Percentiles rank a stretch among this genome's conserved stretches.
Conservation (phyloP, 176 grass and related monocot genomes). For the Oryza punctata region DNA sequence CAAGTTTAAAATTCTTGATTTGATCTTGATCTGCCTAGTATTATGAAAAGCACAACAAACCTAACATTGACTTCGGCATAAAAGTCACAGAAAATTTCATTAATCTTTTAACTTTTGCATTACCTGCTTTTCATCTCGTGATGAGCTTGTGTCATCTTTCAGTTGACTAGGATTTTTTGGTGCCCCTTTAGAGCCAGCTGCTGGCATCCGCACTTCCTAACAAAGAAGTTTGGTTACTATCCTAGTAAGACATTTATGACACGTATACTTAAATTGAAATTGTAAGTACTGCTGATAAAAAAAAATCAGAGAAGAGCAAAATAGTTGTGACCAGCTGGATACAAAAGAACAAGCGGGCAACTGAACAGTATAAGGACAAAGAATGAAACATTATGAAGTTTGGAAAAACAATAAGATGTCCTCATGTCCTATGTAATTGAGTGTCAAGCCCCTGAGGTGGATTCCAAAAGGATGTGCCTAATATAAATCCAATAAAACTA, state of each 20-base stretch:
- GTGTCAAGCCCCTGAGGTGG: not conserved
- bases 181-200: constrained; percentile 80
- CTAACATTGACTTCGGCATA: not conserved
- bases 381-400: not conserved
- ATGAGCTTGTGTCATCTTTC: constrained; percentile 86
- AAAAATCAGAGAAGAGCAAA: constrained; percentile 14
- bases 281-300: not conserved
- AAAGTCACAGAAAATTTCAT: constrained; percentile 2
- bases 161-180: constrained; percentile 83
- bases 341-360: not conserved
- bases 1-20: constrained; percentile 10
- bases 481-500: not conserved
- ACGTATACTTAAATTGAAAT: constrained; percentile 1
- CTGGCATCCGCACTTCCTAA: constrained; percentile 93
- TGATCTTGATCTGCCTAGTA: not conserved
- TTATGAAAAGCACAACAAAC: not conserved
- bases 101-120: constrained; percentile 5
- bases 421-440: not conserved
- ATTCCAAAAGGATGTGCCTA: not conserved
- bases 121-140: constrained; percentile 91
- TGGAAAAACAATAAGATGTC: not conserved
- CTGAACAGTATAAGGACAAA: not conserved
- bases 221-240: constrained; percentile 38
- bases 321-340: constrained; percentile 4
- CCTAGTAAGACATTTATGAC: constrained; percentile 2